A percentile compares a stretch with the other conserved stretches of the same genome.
Conservation (phyloP, 148 eudicot genomes). For the Pouteria glomerata region DNA sequence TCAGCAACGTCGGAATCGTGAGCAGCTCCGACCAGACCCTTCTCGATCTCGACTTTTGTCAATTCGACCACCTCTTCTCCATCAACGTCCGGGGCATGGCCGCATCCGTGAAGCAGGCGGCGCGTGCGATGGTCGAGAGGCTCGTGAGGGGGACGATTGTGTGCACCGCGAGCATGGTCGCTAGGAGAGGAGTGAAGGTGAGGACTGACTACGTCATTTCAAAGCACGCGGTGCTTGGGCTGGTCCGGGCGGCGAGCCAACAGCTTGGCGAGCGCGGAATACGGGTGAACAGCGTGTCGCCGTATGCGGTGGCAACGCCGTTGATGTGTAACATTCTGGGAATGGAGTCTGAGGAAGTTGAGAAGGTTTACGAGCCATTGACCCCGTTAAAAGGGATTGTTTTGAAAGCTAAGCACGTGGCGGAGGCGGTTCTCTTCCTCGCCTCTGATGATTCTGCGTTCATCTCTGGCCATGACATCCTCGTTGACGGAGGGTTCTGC, state of each 20-base stretch:
- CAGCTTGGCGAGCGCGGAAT: constrained; percentile 28
- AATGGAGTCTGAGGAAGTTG: not conserved
- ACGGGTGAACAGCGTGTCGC: constrained; percentile 33
- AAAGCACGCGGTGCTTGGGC: constrained; percentile 34
- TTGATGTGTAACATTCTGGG: not conserved
- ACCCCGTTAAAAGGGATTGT: constrained; percentile 9
- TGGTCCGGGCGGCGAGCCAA: constrained; percentile 16
- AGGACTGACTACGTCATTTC: constrained; percentile 20
- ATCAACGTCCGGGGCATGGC: constrained; percentile 14
- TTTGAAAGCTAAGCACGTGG: constrained; percentile 7
- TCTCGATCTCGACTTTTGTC: constrained; percentile 9
- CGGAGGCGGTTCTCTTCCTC: constrained; percentile 17
- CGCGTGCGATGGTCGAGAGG: constrained; percentile 9
- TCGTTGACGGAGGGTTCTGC: constrained; percentile 17
- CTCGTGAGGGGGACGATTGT: constrained; percentile 3
- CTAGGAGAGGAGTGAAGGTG: not conserved
- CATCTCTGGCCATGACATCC: constrained; percentile 18
- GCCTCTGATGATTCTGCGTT: constrained; percentile 21
- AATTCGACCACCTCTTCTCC: constrained; percentile 8
- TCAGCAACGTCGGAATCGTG: constrained; percentile 14
- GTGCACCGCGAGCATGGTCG: constrained; percentile 11
- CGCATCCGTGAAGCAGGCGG: constrained; percentile 3
- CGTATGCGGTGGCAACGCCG: constrained; percentile 21
- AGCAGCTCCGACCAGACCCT: not conserved
- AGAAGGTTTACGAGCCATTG: not conserved